These are phyloP conservation scores for Metarhizium robertsii DNA, from an alignment of 2,329 filamentous ascomycete species.

Conservation along the genomic window DNA sequence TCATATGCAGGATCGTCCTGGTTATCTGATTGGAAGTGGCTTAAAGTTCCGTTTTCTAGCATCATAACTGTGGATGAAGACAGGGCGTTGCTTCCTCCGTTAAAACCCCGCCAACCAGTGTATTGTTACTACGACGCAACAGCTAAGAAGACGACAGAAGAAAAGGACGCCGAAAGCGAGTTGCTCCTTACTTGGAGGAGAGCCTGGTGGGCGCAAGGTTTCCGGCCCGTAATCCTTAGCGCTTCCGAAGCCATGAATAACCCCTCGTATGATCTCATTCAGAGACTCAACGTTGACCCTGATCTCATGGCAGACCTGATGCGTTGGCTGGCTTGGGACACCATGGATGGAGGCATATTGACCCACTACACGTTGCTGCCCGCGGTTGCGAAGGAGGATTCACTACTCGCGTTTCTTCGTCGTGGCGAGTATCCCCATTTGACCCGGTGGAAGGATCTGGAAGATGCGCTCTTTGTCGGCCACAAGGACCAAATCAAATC, in stretches of 20 bases:
- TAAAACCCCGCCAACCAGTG: slow-evolving; percentile 60
- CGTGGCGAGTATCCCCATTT: slow-evolving; percentile 65
- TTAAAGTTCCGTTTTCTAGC: slow-evolving; percentile 74
- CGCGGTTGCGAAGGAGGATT: slow-evolving; percentile 68
- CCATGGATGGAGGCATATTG: slow-evolving; percentile 77
- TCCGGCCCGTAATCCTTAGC: slow-evolving; percentile 73
- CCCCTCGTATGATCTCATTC: slow-evolving; percentile 64
- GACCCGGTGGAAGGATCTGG: slow-evolving; percentile 65
- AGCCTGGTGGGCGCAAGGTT: slow-evolving; percentile 93
- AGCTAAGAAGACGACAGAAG: slow-evolving; percentile 49
- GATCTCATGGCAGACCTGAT: slow-evolving; percentile 61
- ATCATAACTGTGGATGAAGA: slow-evolving; percentile 72
- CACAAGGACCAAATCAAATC: slow-evolving; percentile 53
- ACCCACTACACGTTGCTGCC: slow-evolving; percentile 73
- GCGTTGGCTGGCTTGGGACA: slow-evolving; percentile 87
- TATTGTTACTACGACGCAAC: slow-evolving; percentile 86
- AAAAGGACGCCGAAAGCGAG: slow-evolving; percentile 64
- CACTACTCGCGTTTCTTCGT: slow-evolving; percentile 62
- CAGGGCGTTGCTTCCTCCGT: slow-evolving; percentile 71
- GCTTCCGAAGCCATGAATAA: slow-evolving; percentile 75
- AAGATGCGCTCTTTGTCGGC: slow-evolving; percentile 65
- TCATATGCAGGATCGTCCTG: slow-evolving; percentile 71
- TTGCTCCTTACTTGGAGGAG: slow-evolving; percentile 80
- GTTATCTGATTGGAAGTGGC: slow-evolving; percentile 86
- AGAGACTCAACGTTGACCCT: slow-evolving; percentile 50